These are phyloP conservation scores for Debaryomyces udenii DNA, from an alignment of 1,139 yeast species.

Conservation along the genomic window DNA sequence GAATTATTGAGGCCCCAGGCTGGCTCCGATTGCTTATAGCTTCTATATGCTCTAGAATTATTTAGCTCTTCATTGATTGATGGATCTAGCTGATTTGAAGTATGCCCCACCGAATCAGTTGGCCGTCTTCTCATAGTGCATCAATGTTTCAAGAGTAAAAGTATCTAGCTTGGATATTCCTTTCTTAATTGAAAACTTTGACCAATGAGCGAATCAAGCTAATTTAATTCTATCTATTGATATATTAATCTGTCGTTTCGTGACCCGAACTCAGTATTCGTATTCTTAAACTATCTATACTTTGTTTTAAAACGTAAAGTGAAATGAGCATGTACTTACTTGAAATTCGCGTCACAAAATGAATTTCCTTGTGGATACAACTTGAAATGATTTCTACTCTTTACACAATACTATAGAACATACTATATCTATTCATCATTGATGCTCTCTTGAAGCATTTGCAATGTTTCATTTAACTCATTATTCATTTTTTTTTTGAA, in stretches of 20 bases:
- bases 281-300: neutral
- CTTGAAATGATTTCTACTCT: neutral
- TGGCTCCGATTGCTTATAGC: conserved; percentile 6
- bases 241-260: no score
- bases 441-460: conserved; percentile 46
- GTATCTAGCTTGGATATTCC: no score
- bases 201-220: no score
- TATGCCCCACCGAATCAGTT: conserved; percentile 19
- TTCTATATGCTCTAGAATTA: conserved; percentile 35
- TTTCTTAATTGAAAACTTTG: no score
- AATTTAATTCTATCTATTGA: no score
- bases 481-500: conserved; percentile 34
- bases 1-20: neutral
- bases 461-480: conserved; percentile 41
- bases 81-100: conserved; percentile 21
- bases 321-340: no score
- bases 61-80: conserved; percentile 37
- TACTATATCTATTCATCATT: conserved; percentile 18
- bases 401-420: neutral
- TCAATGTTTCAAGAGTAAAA: no score
- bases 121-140: conserved; percentile 29
- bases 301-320: no score
- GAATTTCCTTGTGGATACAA: neutral
- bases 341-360: neutral
- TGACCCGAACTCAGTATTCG: neutral